These are phyloP conservation scores for Penicillium coffeae DNA, from an alignment of 495 filamentous ascomycete species.

Conservation along the genomic window DNA sequence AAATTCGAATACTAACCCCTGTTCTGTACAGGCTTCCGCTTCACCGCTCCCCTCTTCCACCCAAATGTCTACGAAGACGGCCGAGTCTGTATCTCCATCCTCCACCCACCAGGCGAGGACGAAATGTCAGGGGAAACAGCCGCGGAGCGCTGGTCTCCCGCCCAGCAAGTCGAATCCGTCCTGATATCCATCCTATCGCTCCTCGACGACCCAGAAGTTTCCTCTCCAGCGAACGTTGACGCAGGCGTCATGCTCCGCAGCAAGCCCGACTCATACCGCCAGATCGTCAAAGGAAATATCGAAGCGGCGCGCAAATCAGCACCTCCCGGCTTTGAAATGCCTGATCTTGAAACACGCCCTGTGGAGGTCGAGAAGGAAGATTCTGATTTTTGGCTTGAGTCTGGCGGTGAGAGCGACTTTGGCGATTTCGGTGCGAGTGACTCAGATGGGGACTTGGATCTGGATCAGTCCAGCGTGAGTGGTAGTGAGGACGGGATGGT, in stretches of 20 bases:
- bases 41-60: conserved; percentile 77
- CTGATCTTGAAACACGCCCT: conserved; percentile 58
- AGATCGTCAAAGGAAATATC: conserved; percentile 63
- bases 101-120: too few species aligned
- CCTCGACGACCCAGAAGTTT: conserved; percentile 89
- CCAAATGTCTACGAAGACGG: conserved; percentile 93
- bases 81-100: conserved; percentile 90
- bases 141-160: too few species aligned
- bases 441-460: conserved; percentile 53
- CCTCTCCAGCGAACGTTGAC: conserved; percentile 92
- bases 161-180: too few species aligned
- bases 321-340: conserved; percentile 74
- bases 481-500: conserved; percentile 52
- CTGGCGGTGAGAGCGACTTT: conserved; percentile 68
- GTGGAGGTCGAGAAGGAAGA: conserved; percentile 67
- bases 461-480: conserved; percentile 56
- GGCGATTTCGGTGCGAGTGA: conserved; percentile 77
- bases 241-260: conserved; percentile 83
- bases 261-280: conserved; percentile 61
- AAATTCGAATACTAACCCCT: neutral
- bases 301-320: conserved; percentile 72
- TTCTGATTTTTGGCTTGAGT: conserved; percentile 78
- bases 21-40: conserved; percentile 63
- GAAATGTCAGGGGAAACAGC: too few species aligned
- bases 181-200: too few species aligned